These are phyloP conservation scores for Aspergillus sp. DNA, from an alignment of 2,329 filamentous ascomycete genomes.

Conservation along the genomic window DNA sequence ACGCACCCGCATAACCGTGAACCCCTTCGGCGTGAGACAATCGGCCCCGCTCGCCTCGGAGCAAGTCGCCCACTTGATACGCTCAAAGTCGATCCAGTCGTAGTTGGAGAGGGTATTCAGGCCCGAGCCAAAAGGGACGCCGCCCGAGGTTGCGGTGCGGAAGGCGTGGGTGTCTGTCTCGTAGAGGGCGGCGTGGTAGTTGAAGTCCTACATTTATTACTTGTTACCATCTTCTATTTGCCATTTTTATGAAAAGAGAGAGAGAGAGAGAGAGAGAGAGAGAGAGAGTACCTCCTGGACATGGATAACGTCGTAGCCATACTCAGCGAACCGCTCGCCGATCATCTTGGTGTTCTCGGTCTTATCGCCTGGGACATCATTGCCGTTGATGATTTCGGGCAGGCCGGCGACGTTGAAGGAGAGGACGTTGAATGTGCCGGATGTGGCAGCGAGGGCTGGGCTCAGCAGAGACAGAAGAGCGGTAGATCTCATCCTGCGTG, in stretches of 20 bases:
- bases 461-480: background rate
- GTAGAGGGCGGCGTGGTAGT: slow-evolving; percentile 66
- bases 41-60: slow-evolving; percentile 57
- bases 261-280: background rate
- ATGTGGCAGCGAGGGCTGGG: background rate
- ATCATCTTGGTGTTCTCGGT: slow-evolving; percentile 57
- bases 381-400: slow-evolving; percentile 54
- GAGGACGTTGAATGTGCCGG: slow-evolving; percentile 33
- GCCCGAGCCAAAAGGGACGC: slow-evolving; percentile 62
- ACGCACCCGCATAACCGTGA: slow-evolving; percentile 63
- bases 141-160: slow-evolving; percentile 65
- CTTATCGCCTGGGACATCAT: slow-evolving; percentile 64
- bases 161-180: slow-evolving; percentile 50
- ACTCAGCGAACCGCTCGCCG: slow-evolving; percentile 56
- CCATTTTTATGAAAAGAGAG: background rate
- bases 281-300: slow-evolving; percentile 56
- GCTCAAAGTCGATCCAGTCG: slow-evolving; percentile 55
- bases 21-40: slow-evolving; percentile 69
- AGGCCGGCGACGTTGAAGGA: slow-evolving; percentile 63
- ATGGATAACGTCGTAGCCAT: slow-evolving; percentile 63
- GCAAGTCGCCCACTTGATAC: slow-evolving; percentile 56
- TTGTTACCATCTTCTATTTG: background rate
- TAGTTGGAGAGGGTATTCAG: slow-evolving; percentile 64
- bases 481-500: background rate
- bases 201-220: slow-evolving; percentile 54